Evolutionary conservation across 2,329 filamentous ascomycete species (phyloP).

Genomic region (Alternaria sp.): DNA sequence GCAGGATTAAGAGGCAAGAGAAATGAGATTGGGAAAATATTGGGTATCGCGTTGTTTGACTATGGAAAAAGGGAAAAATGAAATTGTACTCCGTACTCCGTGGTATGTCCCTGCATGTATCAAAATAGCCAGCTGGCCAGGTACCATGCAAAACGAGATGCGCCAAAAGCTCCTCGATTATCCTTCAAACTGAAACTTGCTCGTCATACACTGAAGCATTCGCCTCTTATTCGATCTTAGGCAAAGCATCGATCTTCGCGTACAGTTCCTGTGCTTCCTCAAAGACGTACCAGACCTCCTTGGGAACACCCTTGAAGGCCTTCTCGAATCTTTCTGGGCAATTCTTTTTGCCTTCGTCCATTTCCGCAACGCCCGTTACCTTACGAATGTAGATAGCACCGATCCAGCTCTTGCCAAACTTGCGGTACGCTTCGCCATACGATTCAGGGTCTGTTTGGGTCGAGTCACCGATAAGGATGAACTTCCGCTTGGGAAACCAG

Average conservation of each 20-base stretch:
- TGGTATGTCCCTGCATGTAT: not conserved
- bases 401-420: constrained; percentile 77
- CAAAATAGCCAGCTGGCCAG: not conserved
- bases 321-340: constrained; percentile 76
- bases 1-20: not conserved
- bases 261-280: constrained; percentile 74
- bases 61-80: not conserved
- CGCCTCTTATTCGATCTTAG: constrained; percentile 23
- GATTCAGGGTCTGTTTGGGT: constrained; percentile 92
- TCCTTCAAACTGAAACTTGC: not conserved
- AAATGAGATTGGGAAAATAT: not conserved
- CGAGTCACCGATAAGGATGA: constrained; percentile 88
- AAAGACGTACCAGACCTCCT: constrained; percentile 81
- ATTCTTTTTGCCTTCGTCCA: constrained; percentile 76
- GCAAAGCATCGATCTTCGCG: constrained; percentile 48
- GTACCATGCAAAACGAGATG: constrained; percentile 5
- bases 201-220: not conserved
- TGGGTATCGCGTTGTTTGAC: constrained; percentile 4
- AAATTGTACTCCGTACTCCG: not conserved
- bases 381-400: constrained; percentile 86
- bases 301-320: constrained; percentile 80
- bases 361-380: constrained; percentile 77
- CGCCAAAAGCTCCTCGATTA: not conserved
- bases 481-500: constrained; percentile 81
- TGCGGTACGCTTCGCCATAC: constrained; percentile 79